Evolutionary conservation across 208 protist genomes (phyloP).

Genomic region (Wallacemonas collosoma): DNA sequence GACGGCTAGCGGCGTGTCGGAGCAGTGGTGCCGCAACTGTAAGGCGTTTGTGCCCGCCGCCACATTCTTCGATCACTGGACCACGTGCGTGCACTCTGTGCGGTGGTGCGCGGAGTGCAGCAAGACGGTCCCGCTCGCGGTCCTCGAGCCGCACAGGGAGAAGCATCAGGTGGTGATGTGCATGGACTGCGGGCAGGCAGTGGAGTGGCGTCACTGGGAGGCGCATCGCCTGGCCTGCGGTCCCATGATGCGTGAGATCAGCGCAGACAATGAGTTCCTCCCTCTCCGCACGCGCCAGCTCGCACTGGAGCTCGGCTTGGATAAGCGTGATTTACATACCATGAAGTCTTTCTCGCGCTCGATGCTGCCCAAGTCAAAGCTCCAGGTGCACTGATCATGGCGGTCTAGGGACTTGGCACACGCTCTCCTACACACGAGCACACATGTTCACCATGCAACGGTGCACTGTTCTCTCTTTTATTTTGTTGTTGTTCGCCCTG

Average conservation of each 20-base stretch:
- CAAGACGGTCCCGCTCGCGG: conserved; percentile 73
- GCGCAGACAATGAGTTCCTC: conserved; percentile 85
- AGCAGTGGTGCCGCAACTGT: conserved; percentile 93
- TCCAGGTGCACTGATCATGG: neutral
- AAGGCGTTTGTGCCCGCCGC: conserved; percentile 74
- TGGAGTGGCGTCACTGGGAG: conserved; percentile 93
- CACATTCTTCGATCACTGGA: conserved; percentile 81
- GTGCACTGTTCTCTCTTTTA: neutral
- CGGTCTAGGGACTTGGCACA: too few relatives aligned
- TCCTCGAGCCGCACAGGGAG: conserved; percentile 83
- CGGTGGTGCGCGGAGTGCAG: conserved; percentile 88
- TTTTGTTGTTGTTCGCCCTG: neutral
- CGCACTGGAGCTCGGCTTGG: conserved; percentile 83
- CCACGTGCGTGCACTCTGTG: conserved; percentile 65
- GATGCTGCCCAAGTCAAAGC: conserved; percentile 58
- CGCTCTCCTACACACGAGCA: too few relatives aligned
- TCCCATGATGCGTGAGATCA: conserved; percentile 90
- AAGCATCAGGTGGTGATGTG: conserved; percentile 92
- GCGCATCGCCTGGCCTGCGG: conserved; percentile 82
- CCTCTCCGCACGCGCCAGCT: conserved; percentile 85
- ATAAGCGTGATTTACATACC: conserved; percentile 89
- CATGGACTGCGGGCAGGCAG: conserved; percentile 80
- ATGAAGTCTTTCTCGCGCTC: conserved; percentile 61
- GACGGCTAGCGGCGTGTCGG: conserved; percentile 27
- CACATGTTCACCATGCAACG: too few relatives aligned